Conservation (phyloP, 1,139 yeast species). For the Magnusiomyces tetraspermus region DNA sequence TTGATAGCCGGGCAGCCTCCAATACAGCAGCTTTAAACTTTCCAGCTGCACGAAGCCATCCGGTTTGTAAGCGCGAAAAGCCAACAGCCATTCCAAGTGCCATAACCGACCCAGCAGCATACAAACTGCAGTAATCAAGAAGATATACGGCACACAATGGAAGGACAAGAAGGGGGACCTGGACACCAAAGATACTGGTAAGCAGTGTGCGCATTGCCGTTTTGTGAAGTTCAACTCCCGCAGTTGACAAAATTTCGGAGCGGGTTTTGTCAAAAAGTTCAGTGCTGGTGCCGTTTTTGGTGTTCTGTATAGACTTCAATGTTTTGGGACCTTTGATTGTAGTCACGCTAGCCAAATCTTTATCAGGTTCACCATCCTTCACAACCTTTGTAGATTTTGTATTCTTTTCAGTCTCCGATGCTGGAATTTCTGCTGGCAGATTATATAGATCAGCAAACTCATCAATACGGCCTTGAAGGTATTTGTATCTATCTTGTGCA, state of each 20-base stretch:
- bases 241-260: constrained; percentile 9
- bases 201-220: constrained; percentile 12
- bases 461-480: constrained; percentile 30
- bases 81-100: constrained; percentile 34
- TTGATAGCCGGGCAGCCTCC: constrained; percentile 24
- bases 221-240: constrained; percentile 15
- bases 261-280: constrained; percentile 11
- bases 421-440: constrained; percentile 7
- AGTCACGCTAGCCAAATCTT: constrained; percentile 3
- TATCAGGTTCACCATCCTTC: constrained; percentile 8
- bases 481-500: constrained; percentile 25
- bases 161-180: constrained; percentile 29
- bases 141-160: constrained; percentile 30
- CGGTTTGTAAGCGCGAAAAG: constrained; percentile 28
- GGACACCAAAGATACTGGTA: constrained; percentile 25
- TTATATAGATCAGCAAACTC: constrained; percentile 23
- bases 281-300: neutral
- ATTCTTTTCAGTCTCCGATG: neutral
- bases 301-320: neutral
- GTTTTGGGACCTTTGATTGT: neutral
- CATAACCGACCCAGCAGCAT: constrained; percentile 33
- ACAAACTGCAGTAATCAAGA: constrained; percentile 26
- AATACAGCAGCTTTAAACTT: constrained; percentile 23
- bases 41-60: constrained; percentile 28
- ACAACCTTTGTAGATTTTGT: neutral